Evolutionary conservation across 2,329 filamentous ascomycete genomes (phyloP).

Genomic region (Exophiala dermatitidis): DNA sequence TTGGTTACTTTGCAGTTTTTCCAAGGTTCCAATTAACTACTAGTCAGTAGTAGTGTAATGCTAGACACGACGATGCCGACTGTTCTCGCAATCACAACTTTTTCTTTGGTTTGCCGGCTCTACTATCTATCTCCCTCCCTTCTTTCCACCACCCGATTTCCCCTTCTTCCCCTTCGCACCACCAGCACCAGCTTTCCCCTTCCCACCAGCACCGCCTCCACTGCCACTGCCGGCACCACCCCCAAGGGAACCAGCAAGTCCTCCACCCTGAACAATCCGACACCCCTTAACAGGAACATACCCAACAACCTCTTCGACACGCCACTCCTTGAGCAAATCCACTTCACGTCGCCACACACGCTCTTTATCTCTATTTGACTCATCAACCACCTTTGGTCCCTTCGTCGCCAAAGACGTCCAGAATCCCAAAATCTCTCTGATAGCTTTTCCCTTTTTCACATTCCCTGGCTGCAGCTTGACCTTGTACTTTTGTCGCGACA

Average conservation of each 20-base stretch:
- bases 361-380: conserved; percentile 43
- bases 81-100: not conserved
- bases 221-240: conserved; percentile 27
- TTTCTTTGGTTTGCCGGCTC: not conserved
- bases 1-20: no score
- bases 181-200: conserved; percentile 8
- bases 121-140: not conserved
- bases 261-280: conserved; percentile 66
- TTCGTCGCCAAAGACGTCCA: conserved; percentile 46
- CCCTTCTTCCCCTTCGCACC: conserved; percentile 6
- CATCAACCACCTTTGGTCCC: conserved; percentile 47
- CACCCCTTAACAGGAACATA: conserved; percentile 73
- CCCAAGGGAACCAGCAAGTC: conserved; percentile 34
- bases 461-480: conserved; percentile 86
- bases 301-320: conserved; percentile 74
- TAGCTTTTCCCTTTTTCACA: conserved; percentile 88
- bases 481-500: conserved; percentile 77
- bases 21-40: no score
- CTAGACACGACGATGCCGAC: no score
- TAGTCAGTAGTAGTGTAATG: no score
- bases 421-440: conserved; percentile 77
- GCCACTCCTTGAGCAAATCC: conserved; percentile 74
- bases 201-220: conserved; percentile 24
- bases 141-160: conserved; percentile 2
- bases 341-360: conserved; percentile 52